Evolutionary conservation across 2,329 filamentous ascomycete species (phyloP).

Genomic region (Fusarium albidum): DNA sequence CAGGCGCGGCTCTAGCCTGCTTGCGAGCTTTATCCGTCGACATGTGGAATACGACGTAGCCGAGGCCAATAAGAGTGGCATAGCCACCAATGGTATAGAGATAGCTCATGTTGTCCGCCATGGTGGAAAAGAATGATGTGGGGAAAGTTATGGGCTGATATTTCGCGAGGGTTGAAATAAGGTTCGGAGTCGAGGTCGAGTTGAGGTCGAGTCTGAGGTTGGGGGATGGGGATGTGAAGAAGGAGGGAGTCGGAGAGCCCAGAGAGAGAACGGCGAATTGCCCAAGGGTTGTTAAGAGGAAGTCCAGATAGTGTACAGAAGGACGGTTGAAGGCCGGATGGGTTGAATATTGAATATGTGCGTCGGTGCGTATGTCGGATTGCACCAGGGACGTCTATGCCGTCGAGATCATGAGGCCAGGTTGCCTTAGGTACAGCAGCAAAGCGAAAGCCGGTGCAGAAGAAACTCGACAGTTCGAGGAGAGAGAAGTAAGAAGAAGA

Average conservation of each 20-base stretch:
- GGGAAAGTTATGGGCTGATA: conserved; percentile 11
- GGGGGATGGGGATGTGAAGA: conserved; percentile 9
- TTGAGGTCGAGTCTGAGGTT: conserved; percentile 12
- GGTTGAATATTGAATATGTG: conserved; percentile 9
- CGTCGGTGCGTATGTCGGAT: conserved; percentile 18
- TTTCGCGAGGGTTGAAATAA: conserved; percentile 23
- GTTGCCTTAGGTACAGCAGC: conserved; percentile 43
- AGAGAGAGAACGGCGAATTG: conserved; percentile 10
- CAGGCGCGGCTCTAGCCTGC: conserved; percentile 37
- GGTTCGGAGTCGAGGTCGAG: conserved; percentile 16
- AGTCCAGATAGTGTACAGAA: conserved; percentile 5
- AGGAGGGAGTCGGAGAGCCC: conserved; percentile 4
- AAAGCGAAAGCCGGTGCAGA: conserved; percentile 27
- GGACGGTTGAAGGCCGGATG: conserved; percentile 14
- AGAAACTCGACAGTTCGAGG: conserved; percentile 18
- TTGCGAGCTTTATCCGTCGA: conserved; percentile 47
- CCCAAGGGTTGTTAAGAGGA: conserved; percentile 4
- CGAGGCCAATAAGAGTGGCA: conserved; percentile 47
- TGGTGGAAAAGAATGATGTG: conserved; percentile 29
- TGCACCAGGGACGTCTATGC: conserved; percentile 25
- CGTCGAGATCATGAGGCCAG: conserved; percentile 45
- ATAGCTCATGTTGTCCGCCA: conserved; percentile 47
- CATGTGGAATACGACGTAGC: conserved; percentile 46
- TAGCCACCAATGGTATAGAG: conserved; percentile 50
- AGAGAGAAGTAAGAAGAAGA: conserved; percentile 2